phyloP scores from a whole-genome alignment of 106 monocot species.

The Iris macrosiphon region DNA sequence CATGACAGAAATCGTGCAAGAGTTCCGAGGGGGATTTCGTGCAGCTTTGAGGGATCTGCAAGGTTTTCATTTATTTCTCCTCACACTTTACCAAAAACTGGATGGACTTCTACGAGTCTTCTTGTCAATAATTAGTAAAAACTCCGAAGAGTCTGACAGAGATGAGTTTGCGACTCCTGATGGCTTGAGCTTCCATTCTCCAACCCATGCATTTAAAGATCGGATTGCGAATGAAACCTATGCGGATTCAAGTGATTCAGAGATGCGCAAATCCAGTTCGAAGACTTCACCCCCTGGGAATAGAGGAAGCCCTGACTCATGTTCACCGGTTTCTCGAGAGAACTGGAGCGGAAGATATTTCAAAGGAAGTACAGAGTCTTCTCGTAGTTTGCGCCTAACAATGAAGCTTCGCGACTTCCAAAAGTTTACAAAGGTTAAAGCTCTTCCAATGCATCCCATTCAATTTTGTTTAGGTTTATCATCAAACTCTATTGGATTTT shows the following conservation, averaged over 20 bases:
- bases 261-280: constrained; percentile 23
- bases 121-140: constrained; percentile 53
- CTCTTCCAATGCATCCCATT: too few species aligned
- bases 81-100: constrained; percentile 67
- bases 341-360: constrained; percentile 52
- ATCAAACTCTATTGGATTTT: too few species aligned
- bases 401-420: constrained; percentile 85
- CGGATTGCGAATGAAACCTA: constrained; percentile 12
- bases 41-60: constrained; percentile 72
- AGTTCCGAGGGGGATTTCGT: constrained; percentile 82
- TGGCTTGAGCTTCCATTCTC: constrained; percentile 21
- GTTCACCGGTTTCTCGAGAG: constrained; percentile 50
- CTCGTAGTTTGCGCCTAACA: constrained; percentile 60
- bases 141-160: constrained; percentile 50
- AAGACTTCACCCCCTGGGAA: constrained; percentile 32
- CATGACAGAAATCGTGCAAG: constrained; percentile 38
- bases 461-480: too few species aligned
- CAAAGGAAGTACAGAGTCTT: constrained; percentile 57
- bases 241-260: constrained; percentile 34
- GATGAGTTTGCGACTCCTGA: constrained; percentile 37
- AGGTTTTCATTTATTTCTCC: constrained; percentile 74
- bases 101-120: constrained; percentile 66
- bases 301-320: constrained; percentile 47
- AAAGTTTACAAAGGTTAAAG: constrained; percentile 70
- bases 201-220: constrained; percentile 22